Conservation (phyloP, 1,139 yeast genomes). For the Pneumocystis jirovecii region DNA sequence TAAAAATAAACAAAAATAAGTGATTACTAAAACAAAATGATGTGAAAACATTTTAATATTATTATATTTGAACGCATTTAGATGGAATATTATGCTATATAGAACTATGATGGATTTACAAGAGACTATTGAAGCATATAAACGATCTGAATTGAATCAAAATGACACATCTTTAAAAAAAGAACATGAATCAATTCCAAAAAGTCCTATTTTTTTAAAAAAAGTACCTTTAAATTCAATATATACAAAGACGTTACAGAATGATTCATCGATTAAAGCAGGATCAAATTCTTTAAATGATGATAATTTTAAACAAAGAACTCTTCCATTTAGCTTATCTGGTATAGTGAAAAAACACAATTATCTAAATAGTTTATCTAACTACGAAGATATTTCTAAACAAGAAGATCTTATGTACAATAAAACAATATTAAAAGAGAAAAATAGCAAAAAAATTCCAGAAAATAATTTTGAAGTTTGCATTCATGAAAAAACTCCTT, state of each 20-base stretch:
- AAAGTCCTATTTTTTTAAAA: not conserved
- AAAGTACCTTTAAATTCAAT: not conserved
- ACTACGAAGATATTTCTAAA: not conserved
- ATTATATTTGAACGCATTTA: not conserved
- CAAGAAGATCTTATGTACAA: not conserved
- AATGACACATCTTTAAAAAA: not conserved
- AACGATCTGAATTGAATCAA: not conserved
- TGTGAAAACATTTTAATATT: not conserved
- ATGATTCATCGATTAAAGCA: not conserved
- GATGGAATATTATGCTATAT: not conserved
- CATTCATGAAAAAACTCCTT: not conserved
- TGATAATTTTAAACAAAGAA: not conserved
- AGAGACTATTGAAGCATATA: not conserved
- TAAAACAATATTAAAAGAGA: not conserved
- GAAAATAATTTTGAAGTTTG: not conserved
- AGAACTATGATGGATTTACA: not conserved
- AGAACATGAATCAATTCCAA: not conserved
- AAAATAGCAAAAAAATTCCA: not conserved
- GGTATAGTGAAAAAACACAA: not conserved
- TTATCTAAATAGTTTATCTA: not conserved
- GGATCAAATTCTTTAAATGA: not conserved
- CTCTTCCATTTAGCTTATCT: not conserved
- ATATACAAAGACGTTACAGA: not conserved
- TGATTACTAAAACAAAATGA: not conserved
- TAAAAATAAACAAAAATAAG: not conserved